phyloP scores from a whole-genome alignment of 1,284 basidiomycete species.

The Ceratobasidium sp. region DNA sequence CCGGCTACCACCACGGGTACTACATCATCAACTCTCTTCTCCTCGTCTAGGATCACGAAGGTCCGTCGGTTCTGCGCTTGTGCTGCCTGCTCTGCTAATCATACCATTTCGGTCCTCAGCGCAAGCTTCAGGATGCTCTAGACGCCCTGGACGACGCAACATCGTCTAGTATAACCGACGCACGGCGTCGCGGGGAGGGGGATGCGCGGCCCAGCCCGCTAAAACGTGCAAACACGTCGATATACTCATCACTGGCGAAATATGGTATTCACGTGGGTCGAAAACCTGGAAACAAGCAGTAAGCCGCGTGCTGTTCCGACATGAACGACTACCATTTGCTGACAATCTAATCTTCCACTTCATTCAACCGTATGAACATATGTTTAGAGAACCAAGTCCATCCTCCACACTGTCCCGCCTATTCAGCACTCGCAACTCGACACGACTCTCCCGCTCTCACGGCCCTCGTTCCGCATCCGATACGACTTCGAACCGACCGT shows the following conservation, averaged over 20 bases:
- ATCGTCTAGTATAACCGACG: conserved; percentile 3
- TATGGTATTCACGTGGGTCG: conserved; percentile 63
- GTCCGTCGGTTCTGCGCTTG: not conserved
- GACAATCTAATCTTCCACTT: conserved; percentile 20
- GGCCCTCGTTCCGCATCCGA: conserved; percentile 52
- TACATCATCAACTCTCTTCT: conserved; percentile 24
- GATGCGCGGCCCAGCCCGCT: conserved; percentile 48
- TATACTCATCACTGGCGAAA: conserved; percentile 79
- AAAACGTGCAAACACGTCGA: conserved; percentile 66
- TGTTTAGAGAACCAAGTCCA: conserved; percentile 11
- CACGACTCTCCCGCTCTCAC: conserved; percentile 21
- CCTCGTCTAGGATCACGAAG: conserved; percentile 42
- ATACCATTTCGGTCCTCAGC: too few relatives aligned
- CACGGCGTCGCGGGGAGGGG: conserved; percentile 30
- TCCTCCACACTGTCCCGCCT: conserved; percentile 40
- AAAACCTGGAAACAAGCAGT: conserved; percentile 60
- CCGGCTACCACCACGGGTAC: conserved; percentile 34
- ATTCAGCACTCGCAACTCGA: conserved; percentile 30
- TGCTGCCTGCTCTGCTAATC: not conserved
- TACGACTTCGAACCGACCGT: conserved; percentile 74
- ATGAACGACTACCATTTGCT: conserved; percentile 40
- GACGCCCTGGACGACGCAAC: conserved; percentile 48
- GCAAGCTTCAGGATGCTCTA: conserved; percentile 50
- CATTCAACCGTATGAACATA: not conserved
- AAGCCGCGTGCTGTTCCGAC: conserved; percentile 56